A percentile compares a stretch with the other conserved stretches of the same genome.
These are phyloP conservation scores for Paraphoma sp. DNA, from an alignment of 2,329 filamentous ascomycete species.

Conservation along the genomic window DNA sequence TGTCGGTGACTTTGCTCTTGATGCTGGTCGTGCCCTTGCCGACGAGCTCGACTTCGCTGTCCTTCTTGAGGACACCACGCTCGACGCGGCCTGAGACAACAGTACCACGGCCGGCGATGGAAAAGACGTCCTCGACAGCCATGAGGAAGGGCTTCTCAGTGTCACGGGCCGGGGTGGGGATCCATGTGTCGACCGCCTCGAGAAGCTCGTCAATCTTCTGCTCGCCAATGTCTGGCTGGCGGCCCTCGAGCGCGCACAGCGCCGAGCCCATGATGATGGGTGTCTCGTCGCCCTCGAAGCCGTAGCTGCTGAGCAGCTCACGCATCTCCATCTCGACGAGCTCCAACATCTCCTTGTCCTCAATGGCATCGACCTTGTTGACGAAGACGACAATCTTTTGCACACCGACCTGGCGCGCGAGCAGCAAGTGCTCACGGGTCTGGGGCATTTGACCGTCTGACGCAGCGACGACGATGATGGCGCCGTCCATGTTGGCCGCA, in stretches of 20 bases:
- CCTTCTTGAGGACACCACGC: slow-evolving; percentile 91
- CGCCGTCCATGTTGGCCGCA: slow-evolving; percentile 98
- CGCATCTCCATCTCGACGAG: slow-evolving; percentile 99
- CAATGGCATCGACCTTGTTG: slow-evolving; percentile 98
- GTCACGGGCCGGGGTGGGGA: slow-evolving; percentile 91
- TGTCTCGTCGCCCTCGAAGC: slow-evolving; percentile 97
- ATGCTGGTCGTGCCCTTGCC: slow-evolving; percentile 82
- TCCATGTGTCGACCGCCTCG: slow-evolving; percentile 90
- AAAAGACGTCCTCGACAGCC: slow-evolving; percentile 80
- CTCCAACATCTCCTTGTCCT: slow-evolving; percentile 99
- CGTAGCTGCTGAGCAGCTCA: slow-evolving; percentile 89
- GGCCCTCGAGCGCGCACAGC: slow-evolving; percentile 88
- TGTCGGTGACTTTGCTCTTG: slow-evolving; percentile 99
- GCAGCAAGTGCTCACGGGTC: slow-evolving; percentile 96
- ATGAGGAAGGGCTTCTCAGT: slow-evolving; percentile 99
- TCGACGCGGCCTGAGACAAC: slow-evolving; percentile 97
- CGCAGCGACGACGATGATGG: slow-evolving; percentile 97
- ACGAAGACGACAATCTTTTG: slow-evolving; percentile 99
- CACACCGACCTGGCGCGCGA: slow-evolving; percentile 97
- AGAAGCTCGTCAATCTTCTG: slow-evolving; percentile 92
- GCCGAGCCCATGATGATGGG: slow-evolving; percentile 97
- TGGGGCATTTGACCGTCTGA: slow-evolving; percentile 99
- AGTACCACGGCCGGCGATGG: slow-evolving; percentile 82
- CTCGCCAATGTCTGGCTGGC: slow-evolving; percentile 84
- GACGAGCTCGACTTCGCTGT: slow-evolving; percentile 91